phyloP scores from a whole-genome alignment of 1,284 basidiomycete genomes.

The Lentinus polychrous region DNA sequence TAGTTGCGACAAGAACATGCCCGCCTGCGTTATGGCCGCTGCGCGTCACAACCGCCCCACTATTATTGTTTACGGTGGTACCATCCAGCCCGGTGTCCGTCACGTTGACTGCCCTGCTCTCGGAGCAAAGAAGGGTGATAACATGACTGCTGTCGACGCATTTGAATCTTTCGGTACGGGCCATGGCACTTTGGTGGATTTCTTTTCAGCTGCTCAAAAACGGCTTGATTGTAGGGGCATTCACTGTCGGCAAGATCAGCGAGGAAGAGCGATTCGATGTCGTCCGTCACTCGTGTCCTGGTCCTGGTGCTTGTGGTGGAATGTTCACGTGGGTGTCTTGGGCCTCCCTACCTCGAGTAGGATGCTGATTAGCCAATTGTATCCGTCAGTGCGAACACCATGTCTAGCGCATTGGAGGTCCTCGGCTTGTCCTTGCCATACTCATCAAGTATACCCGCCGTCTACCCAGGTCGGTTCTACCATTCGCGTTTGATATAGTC shows the following conservation, averaged over 20 bases:
- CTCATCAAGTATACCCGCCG: slow-evolving; percentile 80
- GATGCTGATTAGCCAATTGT: background rate
- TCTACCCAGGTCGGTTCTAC: slow-evolving; percentile 50
- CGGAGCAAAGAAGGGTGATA: slow-evolving; percentile 71
- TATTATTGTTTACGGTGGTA: slow-evolving; percentile 82
- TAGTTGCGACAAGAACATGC: slow-evolving; percentile 90
- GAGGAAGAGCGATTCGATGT: slow-evolving; percentile 79
- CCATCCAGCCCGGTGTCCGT: slow-evolving; percentile 72
- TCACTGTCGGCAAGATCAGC: slow-evolving; percentile 62
- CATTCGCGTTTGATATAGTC: background rate
- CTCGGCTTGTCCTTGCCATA: slow-evolving; percentile 90
- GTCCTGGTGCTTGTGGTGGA: slow-evolving; percentile 63
- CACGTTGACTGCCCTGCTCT: slow-evolving; percentile 74
- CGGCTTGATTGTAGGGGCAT: slow-evolving; percentile 50
- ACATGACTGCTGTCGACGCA: slow-evolving; percentile 78
- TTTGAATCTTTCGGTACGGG: slow-evolving; percentile 74
- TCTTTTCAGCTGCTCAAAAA: background rate
- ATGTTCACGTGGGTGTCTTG: slow-evolving; percentile 65
- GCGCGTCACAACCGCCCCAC: slow-evolving; percentile 81
- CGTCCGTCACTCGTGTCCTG: slow-evolving; percentile 78
- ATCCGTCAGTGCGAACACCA: slow-evolving; percentile 69
- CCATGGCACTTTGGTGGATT: slow-evolving; percentile 1
- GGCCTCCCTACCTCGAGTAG: background rate
- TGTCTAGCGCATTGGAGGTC: slow-evolving; percentile 87
- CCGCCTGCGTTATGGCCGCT: slow-evolving; percentile 82